A percentile compares a stretch with the other conserved stretches of the same genome.
Evolutionary conservation across 1,284 basidiomycete genomes (phyloP).

Genomic region (Microbotryum scabiosae): DNA sequence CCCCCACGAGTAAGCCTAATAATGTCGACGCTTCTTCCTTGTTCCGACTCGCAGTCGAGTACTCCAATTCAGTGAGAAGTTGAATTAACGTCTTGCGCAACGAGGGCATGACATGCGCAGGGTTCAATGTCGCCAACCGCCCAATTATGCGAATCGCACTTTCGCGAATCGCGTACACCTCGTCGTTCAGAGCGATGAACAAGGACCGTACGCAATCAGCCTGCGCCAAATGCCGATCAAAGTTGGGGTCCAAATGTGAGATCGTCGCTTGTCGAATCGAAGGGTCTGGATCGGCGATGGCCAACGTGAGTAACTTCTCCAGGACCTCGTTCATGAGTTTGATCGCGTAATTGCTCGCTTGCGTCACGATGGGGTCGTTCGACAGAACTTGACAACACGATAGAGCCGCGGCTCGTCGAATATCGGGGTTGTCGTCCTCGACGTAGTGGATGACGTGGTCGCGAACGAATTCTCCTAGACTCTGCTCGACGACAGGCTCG

Average conservation of each 20-base stretch:
- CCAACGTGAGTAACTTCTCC: slow-evolving; percentile 92
- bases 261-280: slow-evolving; percentile 82
- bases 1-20: slow-evolving; percentile 75
- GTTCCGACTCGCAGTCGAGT: slow-evolving; percentile 75
- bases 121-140: slow-evolving; percentile 88
- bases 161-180: slow-evolving; percentile 86
- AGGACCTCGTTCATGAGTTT: slow-evolving; percentile 97
- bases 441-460: slow-evolving; percentile 86
- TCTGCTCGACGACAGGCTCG: slow-evolving; percentile 50
- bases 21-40: slow-evolving; percentile 84
- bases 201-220: slow-evolving; percentile 94
- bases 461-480: slow-evolving; percentile 93
- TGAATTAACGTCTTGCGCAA: slow-evolving; percentile 93
- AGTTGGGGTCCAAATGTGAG: slow-evolving; percentile 79
- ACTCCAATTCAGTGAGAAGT: slow-evolving; percentile 92
- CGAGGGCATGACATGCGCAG: slow-evolving; percentile 98
- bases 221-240: slow-evolving; percentile 97
- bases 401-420: slow-evolving; percentile 80
- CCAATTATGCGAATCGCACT: slow-evolving; percentile 88
- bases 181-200: slow-evolving; percentile 96
- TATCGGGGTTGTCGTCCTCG: slow-evolving; percentile 83
- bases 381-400: slow-evolving; percentile 90
- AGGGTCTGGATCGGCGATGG: slow-evolving; percentile 93
- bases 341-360: slow-evolving; percentile 91
- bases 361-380: slow-evolving; percentile 91